A percentile compares a stretch with the other conserved stretches of the same genome.
Conservation (phyloP, 345 rosid genomes). For the Heritiera fomes region DNA sequence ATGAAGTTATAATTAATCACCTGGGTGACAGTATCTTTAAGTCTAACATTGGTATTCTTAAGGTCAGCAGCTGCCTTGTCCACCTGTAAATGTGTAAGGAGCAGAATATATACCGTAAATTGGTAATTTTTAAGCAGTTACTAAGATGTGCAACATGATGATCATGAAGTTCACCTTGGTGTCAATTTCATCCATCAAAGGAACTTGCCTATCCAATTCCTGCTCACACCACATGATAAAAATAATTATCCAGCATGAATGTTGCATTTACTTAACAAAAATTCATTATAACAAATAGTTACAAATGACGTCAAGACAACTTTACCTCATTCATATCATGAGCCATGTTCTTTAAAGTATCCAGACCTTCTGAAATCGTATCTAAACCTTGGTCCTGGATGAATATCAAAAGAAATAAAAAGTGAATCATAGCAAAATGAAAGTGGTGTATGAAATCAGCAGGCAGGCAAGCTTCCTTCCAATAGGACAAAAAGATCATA, state of each 20-base stretch:
- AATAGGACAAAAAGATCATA: not conserved
- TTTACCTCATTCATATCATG: conserved; percentile 90
- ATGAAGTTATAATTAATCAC: conserved; percentile 39
- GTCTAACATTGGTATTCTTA: conserved; percentile 93
- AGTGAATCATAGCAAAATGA: conserved; percentile 1
- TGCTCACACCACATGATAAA: conserved; percentile 33
- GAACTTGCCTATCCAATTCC: conserved; percentile 95
- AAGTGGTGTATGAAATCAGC: not conserved
- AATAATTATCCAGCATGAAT: conserved; percentile 20
- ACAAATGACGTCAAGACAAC: conserved; percentile 23
- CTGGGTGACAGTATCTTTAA: conserved; percentile 89
- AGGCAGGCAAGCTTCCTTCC: not conserved
- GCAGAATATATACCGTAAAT: conserved; percentile 19
- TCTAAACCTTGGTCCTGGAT: conserved; percentile 90
- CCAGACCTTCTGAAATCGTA: conserved; percentile 88
- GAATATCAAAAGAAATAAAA: conserved; percentile 21
- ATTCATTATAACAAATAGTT: not conserved
- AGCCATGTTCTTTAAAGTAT: conserved; percentile 93
- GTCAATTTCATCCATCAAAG: conserved; percentile 97
- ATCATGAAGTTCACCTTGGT: conserved; percentile 55
- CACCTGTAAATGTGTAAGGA: conserved; percentile 48
- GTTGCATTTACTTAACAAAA: conserved; percentile 1
- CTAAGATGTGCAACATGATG: conserved; percentile 11
- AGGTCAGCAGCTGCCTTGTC: conserved; percentile 91
- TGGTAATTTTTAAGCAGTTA: conserved; percentile 1